Evolutionary conservation across 257 asterid genomes (phyloP).

Genomic region (Oldenlandia corymbosa): DNA sequence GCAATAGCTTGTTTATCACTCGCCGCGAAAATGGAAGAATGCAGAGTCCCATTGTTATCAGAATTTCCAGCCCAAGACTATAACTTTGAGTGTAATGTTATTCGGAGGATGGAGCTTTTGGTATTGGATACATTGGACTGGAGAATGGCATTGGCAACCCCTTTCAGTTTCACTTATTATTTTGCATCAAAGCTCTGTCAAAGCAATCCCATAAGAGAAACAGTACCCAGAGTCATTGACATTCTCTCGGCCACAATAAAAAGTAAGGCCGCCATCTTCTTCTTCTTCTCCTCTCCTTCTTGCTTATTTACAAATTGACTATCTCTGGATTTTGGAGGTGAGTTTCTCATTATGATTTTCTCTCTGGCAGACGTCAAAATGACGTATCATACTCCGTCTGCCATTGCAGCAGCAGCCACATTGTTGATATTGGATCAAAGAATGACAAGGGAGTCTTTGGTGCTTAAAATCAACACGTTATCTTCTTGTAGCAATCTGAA

Average conservation of each 20-base stretch:
- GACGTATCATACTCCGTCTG: conserved; percentile 40
- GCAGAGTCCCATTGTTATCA: conserved; percentile 30
- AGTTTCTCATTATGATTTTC: background rate
- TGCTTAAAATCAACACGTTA: conserved; percentile 27
- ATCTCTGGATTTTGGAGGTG: background rate
- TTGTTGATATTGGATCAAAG: conserved; percentile 38
- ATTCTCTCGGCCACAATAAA: conserved; percentile 25
- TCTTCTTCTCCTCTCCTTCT: no score
- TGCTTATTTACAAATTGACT: no score
- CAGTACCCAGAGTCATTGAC: conserved; percentile 21
- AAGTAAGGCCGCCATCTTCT: conserved; percentile 25
- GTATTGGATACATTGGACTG: conserved; percentile 50
- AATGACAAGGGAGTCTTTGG: conserved; percentile 33
- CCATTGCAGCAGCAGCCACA: conserved; percentile 67
- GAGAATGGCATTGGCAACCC: conserved; percentile 46
- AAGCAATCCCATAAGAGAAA: conserved; percentile 3
- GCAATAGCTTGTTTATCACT: conserved; percentile 54
- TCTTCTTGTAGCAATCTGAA: conserved; percentile 20
- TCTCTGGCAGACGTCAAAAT: conserved; percentile 37
- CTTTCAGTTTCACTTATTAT: conserved; percentile 43
- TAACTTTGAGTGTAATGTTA: conserved; percentile 33
- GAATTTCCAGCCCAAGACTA: conserved; percentile 29
- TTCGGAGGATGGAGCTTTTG: conserved; percentile 55
- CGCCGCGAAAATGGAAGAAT: conserved; percentile 66
- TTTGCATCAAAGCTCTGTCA: conserved; percentile 32